Base-by-base conservation (phyloP, 495 filamentous ascomycete genomes). In the Mytilinidion resinicola region DNA sequence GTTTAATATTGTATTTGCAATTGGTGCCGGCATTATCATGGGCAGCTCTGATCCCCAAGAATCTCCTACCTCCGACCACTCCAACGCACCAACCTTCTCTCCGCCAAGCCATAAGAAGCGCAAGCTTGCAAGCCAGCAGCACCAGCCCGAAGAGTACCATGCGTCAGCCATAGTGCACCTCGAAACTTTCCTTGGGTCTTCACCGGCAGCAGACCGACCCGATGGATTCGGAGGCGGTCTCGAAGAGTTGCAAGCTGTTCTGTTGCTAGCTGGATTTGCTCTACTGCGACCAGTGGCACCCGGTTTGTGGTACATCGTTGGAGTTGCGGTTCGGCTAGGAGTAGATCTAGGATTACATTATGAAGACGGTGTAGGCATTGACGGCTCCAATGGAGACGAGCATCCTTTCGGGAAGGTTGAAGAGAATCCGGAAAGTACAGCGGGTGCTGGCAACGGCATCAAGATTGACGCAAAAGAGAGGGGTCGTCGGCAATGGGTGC, bases 1-100 rank as follows among this genome's bases (percentile, higher is more conserved):
- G 71, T 79, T 96, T 48, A 96, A 96, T 70, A 96, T 97, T 70
- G 92, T 96, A n/a, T 97, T 92, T 74, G 92, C 92, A 6, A 96
- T 96, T 60, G 92, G 92, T 9, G 87, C 89, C 11, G 92, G 91
- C 0, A 95, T 96, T 62, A 95, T 96, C 60, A 82, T 96, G 62
- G 87, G 85, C 10, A 57, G 59, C 51, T 85, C 82, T 71, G 72
- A 74, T 25, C 66, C 68, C 37, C 72, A 71, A 5, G 63, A 66
- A 25, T 62, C 52, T 67, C 75, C 9, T 72, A 46, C 55, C 8
- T 63, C 58, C 30, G 65, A 66, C 25, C 50, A 53, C n/a, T 34
- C 51, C 8, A 51, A 43, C 12, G 50, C 66, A 17, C 44, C 63
- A 11, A 51, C 65, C 57, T 59, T 71, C 8, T 70, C 73, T 35